Evolutionary conservation across 257 asterid genomes (phyloP).

Genomic region (Ligustrum vulgare): DNA sequence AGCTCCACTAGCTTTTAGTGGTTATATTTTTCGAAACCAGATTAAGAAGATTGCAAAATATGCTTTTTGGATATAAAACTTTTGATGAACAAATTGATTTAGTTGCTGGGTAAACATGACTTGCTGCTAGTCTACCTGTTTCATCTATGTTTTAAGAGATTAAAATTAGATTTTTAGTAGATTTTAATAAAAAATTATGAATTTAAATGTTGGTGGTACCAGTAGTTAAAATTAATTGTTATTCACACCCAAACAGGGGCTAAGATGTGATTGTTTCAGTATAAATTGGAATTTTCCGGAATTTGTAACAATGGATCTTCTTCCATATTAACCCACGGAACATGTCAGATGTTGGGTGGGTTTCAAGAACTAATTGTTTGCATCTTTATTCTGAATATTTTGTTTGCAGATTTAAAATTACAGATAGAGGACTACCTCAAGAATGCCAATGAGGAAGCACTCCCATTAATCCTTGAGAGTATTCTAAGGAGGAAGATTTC

Average conservation of each 20-base stretch:
- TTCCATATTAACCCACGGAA: not conserved
- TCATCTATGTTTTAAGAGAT: not conserved
- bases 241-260: too few relatives aligned
- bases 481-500: constrained; percentile 52
- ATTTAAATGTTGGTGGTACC: too few relatives aligned
- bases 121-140: not conserved
- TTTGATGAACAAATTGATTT: not conserved
- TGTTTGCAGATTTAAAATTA: constrained; percentile 58
- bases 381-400: constrained; percentile 6
- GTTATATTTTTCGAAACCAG: not conserved
- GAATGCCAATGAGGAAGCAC: constrained; percentile 59
- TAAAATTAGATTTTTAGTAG: too few relatives aligned
- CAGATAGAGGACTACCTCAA: constrained; percentile 61
- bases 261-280: constrained; percentile 4
- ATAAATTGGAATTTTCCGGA: constrained; percentile 1
- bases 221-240: too few relatives aligned
- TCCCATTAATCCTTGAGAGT: constrained; percentile 53
- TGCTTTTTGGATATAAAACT: not conserved
- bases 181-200: too few relatives aligned
- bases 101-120: not conserved
- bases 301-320: not conserved
- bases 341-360: not conserved
- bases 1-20: not conserved
- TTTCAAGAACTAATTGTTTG: not conserved
- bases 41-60: not conserved